Evolutionary conservation across 2,329 filamentous ascomycete genomes (phyloP), one percentile per base, ranked within the genome.

Genomic region (Botrytis aclada): DNA sequence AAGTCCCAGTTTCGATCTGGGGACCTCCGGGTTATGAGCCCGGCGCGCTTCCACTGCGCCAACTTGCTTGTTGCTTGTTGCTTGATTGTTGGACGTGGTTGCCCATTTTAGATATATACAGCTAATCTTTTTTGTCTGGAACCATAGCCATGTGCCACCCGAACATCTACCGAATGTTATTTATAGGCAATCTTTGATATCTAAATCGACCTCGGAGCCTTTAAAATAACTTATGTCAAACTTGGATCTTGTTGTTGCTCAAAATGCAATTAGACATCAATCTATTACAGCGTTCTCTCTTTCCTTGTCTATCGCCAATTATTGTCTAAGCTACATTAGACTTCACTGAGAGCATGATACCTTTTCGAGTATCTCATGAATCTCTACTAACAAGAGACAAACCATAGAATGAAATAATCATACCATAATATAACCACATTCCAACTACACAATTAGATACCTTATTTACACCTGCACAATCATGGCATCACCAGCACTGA

Each of bases 401-500:
- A 56, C n/a, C 67, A 45, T 45, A 61, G 7, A 61, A 70, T 62
- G 56, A 39, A 41, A 62, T 25, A 37, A 45, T 41, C n/a, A 18
- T 32, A 18, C 29, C 25, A 54, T 29, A 54, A 29, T 8, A 70
- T 61, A 69, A 61, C n/a, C 20, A 60, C 29, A 32, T 29, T 43
- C 3, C 54, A 43, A 37, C 67, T 34, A 61, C 51, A 34, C 54
- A 34, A 43, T 45, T 61, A 61, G 67, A 70, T 41, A 47, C 39
- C 25, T 37, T 32, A 5, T 54, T 29, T 16, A 71, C 34, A 56
- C 20, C 61, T 66, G 41, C 45, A 54, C 34, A 34, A 66, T n/a
- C 70, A 80, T 80, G 79, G 67, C 77, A 22, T n/a, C 54, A 25
- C 73, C 78, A 72, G 69, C 73, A 25, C 84, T 97, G 77, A 92